Percentiles rank a stretch among this genome's conserved stretches.
Evolutionary conservation across 305 asterid species (phyloP).

Genomic region (Solanum aculeatissimum): DNA sequence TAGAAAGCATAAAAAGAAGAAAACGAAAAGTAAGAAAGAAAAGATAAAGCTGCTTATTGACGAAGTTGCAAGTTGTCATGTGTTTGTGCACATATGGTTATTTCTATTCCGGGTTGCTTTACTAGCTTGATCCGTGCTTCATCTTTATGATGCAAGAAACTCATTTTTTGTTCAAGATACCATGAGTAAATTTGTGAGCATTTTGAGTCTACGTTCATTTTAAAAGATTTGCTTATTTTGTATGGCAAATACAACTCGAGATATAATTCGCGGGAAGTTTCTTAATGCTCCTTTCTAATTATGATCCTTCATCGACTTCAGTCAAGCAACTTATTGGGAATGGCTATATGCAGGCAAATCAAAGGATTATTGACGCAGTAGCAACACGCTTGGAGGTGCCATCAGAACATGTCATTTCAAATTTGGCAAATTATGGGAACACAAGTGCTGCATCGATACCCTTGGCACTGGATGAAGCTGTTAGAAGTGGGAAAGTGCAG

Average conservation of each 20-base stretch:
- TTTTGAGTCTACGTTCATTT: background rate
- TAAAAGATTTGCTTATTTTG: background rate
- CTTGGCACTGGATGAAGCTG: constrained; percentile 90
- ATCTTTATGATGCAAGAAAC: background rate
- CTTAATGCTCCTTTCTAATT: background rate
- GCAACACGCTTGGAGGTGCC: constrained; percentile 67
- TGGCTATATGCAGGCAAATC: constrained; percentile 59
- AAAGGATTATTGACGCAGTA: constrained; percentile 82
- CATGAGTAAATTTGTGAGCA: background rate
- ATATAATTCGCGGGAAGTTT: background rate
- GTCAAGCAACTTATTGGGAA: background rate
- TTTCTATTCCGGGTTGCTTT: background rate
- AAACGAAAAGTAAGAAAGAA: background rate
- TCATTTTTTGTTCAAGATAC: background rate
- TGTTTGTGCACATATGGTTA: background rate
- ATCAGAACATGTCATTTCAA: constrained; percentile 69
- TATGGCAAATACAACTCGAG: background rate
- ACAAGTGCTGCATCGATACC: constrained; percentile 96
- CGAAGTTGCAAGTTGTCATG: background rate
- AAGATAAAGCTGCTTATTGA: background rate
- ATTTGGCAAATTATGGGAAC: constrained; percentile 76
- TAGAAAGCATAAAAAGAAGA: background rate
- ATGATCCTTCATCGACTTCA: background rate
- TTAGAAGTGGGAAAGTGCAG: constrained; percentile 68
- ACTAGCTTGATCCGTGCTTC: background rate